Percentiles rank a stretch among this genome's conserved stretches.
phyloP scores from a whole-genome alignment of 306 rosid genomes.

The Cicer pinnatifidum region DNA sequence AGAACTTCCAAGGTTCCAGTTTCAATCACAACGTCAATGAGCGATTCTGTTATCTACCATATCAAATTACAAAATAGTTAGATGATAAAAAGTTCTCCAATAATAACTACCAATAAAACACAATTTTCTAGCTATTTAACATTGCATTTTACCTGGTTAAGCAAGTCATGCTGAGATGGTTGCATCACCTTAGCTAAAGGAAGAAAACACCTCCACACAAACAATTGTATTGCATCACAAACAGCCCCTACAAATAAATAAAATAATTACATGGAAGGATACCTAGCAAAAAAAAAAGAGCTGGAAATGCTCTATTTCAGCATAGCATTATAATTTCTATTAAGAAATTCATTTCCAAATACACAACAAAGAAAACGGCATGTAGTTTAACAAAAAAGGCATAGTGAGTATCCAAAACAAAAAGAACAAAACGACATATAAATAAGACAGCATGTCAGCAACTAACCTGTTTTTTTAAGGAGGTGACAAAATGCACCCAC shows the following conservation, averaged over 20 bases:
- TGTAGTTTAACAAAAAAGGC: background rate
- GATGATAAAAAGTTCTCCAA: slow-evolving; percentile 11
- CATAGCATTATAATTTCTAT: slow-evolving; percentile 17
- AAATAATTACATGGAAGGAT: slow-evolving; percentile 5
- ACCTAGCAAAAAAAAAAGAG: background rate
- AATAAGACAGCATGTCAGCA: background rate
- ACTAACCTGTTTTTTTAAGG: slow-evolving; percentile 68
- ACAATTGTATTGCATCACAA: slow-evolving; percentile 52
- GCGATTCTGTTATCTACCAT: slow-evolving; percentile 64
- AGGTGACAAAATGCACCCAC: slow-evolving; percentile 75
- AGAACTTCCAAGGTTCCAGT: slow-evolving; percentile 62
- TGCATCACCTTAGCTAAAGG: slow-evolving; percentile 64
- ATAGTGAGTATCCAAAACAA: background rate
- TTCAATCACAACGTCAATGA: slow-evolving; percentile 62
- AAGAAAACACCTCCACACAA: slow-evolving; percentile 70
- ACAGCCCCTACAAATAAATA: slow-evolving; percentile 54
- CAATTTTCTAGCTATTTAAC: slow-evolving; percentile 21
- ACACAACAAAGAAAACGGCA: slow-evolving; percentile 29
- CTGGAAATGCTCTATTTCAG: slow-evolving; percentile 33
- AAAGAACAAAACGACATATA: slow-evolving; percentile 1
- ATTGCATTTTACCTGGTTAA: slow-evolving; percentile 63
- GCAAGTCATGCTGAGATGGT: slow-evolving; percentile 56
- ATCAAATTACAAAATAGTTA: slow-evolving; percentile 23
- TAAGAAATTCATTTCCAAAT: slow-evolving; percentile 13
- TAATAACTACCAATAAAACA: slow-evolving; percentile 30